Conservation (phyloP, 129 eudicot species). For the Saussurea involucrata region DNA sequence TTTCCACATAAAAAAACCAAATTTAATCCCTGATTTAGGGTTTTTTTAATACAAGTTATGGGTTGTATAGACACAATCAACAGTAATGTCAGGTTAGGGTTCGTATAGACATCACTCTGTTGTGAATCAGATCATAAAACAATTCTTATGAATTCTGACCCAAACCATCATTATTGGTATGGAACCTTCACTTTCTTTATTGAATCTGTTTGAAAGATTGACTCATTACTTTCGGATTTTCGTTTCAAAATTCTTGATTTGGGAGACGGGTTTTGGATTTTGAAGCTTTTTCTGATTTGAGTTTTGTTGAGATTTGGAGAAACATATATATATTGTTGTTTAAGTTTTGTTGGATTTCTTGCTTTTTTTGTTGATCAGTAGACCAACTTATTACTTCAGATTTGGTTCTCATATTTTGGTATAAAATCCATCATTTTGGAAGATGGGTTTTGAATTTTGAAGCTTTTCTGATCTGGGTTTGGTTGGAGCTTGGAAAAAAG, state of each 20-base stretch:
- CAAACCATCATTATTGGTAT: slow-evolving; percentile 24
- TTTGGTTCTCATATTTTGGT: slow-evolving; percentile 4
- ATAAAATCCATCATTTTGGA: background rate
- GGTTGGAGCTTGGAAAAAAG: too few species aligned
- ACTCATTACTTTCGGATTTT: slow-evolving; percentile 1
- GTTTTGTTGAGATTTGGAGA: slow-evolving; percentile 12
- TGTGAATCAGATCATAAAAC: slow-evolving; percentile 24
- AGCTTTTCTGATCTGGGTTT: too few species aligned
- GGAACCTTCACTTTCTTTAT: slow-evolving; percentile 41
- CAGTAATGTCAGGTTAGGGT: slow-evolving; percentile 41
- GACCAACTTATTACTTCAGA: slow-evolving; percentile 9
- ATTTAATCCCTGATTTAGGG: slow-evolving; percentile 10
- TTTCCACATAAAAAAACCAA: slow-evolving; percentile 14
- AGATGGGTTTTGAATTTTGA: too few species aligned
- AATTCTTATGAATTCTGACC: slow-evolving; percentile 22
- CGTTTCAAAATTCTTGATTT: background rate
- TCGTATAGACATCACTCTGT: slow-evolving; percentile 25
- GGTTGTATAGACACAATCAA: slow-evolving; percentile 17
- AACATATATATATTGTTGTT: background rate
- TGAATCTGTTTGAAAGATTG: slow-evolving; percentile 21
- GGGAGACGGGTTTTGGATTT: slow-evolving; percentile 16
- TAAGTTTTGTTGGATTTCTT: background rate
- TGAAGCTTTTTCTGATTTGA: slow-evolving; percentile 25
- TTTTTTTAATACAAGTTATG: slow-evolving; percentile 18
- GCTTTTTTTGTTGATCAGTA: background rate